Evolutionary conservation across 2,329 filamentous ascomycete species (phyloP).

Genomic region (Pseudogymnoascus sp.): DNA sequence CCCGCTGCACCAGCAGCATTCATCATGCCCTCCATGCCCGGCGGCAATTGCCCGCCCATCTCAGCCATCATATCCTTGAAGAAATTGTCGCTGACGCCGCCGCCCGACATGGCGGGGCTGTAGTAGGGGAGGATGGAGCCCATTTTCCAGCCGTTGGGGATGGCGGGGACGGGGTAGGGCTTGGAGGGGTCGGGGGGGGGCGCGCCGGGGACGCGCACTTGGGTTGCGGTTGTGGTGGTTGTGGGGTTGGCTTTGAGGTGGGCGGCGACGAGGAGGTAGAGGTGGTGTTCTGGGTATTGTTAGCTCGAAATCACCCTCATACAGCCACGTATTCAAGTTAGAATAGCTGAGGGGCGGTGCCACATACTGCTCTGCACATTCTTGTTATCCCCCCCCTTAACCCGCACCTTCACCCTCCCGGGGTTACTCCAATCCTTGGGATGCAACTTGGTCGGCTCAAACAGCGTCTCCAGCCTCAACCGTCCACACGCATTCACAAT

Average conservation of each 20-base stretch:
- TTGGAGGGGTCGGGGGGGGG: constrained; percentile 56
- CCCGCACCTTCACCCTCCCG: constrained; percentile 72
- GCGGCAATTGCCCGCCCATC: constrained; percentile 51
- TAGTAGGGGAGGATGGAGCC: constrained; percentile 76
- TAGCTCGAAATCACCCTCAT: constrained; percentile 14
- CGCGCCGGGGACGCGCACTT: constrained; percentile 65
- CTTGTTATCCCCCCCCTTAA: constrained; percentile 53
- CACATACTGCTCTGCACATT: constrained; percentile 58
- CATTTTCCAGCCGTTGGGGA: constrained; percentile 89
- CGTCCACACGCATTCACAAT: constrained; percentile 78
- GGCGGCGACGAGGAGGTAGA: constrained; percentile 72
- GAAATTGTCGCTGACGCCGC: constrained; percentile 88
- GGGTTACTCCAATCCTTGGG: constrained; percentile 98
- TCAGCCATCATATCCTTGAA: constrained; percentile 96
- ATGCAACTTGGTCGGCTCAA: constrained; percentile 88
- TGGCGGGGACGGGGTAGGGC: constrained; percentile 62
- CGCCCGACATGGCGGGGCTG: constrained; percentile 82
- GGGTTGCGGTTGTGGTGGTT: constrained; percentile 61
- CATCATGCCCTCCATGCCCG: constrained; percentile 45
- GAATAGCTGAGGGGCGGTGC: no score
- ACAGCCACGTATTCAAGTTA: no score
- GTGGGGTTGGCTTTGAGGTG: constrained; percentile 76
- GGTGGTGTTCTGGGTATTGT: constrained; percentile 61
- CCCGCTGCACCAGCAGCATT: constrained; percentile 33
- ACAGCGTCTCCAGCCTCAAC: constrained; percentile 64